Base-by-base conservation (phyloP, 495 filamentous ascomycete genomes). In the Rhypophila decipiens region DNA sequence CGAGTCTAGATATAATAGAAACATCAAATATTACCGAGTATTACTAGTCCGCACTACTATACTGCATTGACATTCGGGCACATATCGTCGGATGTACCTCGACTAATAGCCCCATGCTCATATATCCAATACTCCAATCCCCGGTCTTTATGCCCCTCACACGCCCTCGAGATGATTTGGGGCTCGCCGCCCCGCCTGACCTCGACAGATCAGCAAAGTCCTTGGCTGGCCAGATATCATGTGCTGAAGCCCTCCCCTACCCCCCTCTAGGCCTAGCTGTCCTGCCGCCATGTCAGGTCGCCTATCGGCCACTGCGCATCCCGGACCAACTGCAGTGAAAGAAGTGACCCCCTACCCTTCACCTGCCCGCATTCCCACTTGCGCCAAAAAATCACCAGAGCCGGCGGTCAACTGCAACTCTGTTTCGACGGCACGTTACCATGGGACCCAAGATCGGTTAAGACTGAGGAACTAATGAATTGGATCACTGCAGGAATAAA, bases 401-500 rank as follows among this genome's bases (percentile, higher is more conserved):
- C 62, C 51, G 59, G 52, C 55, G 53, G 56, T 49, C 54, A 60
- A 63, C 58, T 62, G 61, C 56, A 64, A 57, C 58, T 62, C 63
- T 62, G 53, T 54, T 61, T 58, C 59, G 49, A 60, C 53, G 61
- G 63, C 53, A 65, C 59, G 63, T 63, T 60, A 65, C 63, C 61
- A 63, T 66, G 59, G 59, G 48, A 47, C 55, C 60, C 58, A 50
- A 60, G 59, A 60, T 66, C 61, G 61, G 59, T n/a, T 66, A 64
- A 64, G 63, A 56, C 59, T 60, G 55, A 53, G 34, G n/a, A 51
- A 44, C 50, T 60, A 64, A 65, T 63, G 61, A 63, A 63, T 63
- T 60, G 61, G 55, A 52, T 47, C 53, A 56, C 61, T 61, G 61
- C 63, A 64, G 61, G 44, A 62, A 54, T 66, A 66, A 51, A 59